Percentiles rank a stretch among this genome's conserved stretches.
phyloP scores from a whole-genome alignment of 2,329 filamentous ascomycete genomes.

The Gaeumannomyces tritici region DNA sequence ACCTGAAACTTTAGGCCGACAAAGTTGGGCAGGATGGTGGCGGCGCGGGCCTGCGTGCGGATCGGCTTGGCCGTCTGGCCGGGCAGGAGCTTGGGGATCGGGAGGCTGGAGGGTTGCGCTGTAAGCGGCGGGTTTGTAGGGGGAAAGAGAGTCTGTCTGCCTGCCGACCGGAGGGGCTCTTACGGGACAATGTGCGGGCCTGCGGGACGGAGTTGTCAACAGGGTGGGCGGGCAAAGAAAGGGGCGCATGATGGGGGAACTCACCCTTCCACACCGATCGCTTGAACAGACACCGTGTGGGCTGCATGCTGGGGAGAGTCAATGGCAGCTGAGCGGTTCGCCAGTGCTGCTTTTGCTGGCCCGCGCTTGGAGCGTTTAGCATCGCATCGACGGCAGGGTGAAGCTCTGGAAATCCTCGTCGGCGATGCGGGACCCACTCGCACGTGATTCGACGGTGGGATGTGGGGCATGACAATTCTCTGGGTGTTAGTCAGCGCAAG shows the following conservation, averaged over 20 bases:
- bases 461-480: no score
- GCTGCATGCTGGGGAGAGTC: conserved; percentile 43
- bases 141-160: neutral
- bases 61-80: conserved; percentile 63
- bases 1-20: conserved; percentile 84
- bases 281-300: conserved; percentile 57
- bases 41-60: conserved; percentile 75
- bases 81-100: conserved; percentile 49
- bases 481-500: no score
- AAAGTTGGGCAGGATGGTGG: conserved; percentile 87
- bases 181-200: conserved; percentile 46
- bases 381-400: no score
- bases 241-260: conserved; percentile 6
- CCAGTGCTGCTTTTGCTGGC: no score
- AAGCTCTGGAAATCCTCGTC: no score
- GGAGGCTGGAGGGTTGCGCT: conserved; percentile 33
- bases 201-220: conserved; percentile 16
- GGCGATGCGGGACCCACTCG: no score
- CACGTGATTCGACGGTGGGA: no score
- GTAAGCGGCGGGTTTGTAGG: conserved; percentile 6
- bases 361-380: neutral
- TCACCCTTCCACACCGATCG: conserved; percentile 86
- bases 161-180: conserved; percentile 14
- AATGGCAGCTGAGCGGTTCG: no score
- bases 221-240: neutral